Conservation (phyloP, 495 filamentous ascomycete species). For the Amorphotheca resinae region DNA sequence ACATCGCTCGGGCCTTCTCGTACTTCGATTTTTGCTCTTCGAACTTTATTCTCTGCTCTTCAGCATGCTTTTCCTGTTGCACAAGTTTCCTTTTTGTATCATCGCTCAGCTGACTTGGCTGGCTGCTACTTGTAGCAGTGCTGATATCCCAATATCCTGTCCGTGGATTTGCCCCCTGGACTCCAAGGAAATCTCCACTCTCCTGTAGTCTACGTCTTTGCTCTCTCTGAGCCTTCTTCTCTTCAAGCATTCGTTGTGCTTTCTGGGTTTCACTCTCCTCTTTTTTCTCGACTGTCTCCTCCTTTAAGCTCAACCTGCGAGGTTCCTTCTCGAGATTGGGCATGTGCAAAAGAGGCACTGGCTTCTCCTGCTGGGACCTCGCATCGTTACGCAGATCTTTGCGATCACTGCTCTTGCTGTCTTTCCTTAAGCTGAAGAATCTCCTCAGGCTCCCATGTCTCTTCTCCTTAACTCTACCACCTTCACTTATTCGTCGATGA, state of each 20-base stretch:
- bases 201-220: conserved; percentile 22
- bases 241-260: conserved; percentile 23
- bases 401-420: no score
- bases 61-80: conserved; percentile 4
- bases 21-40: conserved; percentile 7
- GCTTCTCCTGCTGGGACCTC: neutral
- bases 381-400: no score
- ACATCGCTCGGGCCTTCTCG: conserved; percentile 20
- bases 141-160: conserved; percentile 34
- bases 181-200: conserved; percentile 40
- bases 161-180: conserved; percentile 40
- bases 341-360: neutral
- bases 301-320: conserved; percentile 10
- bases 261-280: conserved; percentile 12
- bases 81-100: conserved; percentile 5
- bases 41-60: conserved; percentile 11
- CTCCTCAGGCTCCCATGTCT: no score
- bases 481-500: no score
- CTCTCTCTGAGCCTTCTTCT: conserved; percentile 9
- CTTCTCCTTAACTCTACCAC: no score
- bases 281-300: conserved; percentile 19
- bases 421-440: no score
- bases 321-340: neutral
- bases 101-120: conserved; percentile 5
- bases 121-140: conserved; percentile 16